phyloP scores from a whole-genome alignment of 2,329 filamentous ascomycete species.

The Botryotinia calthae region DNA sequence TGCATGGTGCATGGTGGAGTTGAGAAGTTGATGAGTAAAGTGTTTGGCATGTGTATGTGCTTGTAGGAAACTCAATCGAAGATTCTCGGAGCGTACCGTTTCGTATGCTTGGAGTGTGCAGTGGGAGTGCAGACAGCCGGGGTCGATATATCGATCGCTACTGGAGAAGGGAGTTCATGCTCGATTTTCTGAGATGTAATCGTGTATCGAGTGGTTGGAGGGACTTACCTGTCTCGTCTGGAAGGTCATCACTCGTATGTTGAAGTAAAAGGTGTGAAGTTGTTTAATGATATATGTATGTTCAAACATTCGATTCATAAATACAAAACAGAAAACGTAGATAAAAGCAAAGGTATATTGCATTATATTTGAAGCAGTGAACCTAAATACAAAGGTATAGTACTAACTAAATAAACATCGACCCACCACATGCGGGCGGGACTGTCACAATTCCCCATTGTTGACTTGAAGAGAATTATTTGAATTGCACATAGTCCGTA shows the following conservation, averaged over 20 bases:
- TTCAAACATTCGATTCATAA: no score
- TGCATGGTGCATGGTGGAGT: no score
- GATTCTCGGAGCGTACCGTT: no score
- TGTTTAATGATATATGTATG: no score
- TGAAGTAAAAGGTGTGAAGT: not conserved
- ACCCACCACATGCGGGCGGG: not conserved
- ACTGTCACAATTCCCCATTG: not conserved
- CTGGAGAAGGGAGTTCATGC: no score
- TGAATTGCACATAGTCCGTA: not conserved
- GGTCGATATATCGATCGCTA: no score
- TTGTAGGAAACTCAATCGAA: no score
- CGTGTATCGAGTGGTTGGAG: rapidly evolving
- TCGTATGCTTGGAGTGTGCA: no score
- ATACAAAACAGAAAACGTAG: not conserved
- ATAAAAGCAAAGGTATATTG: not conserved
- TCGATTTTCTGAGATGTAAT: no score
- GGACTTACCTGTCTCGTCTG: not conserved
- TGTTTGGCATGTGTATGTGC: no score
- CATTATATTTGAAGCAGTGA: not conserved
- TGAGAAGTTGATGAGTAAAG: no score
- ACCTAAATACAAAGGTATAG: not conserved
- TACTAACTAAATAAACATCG: not conserved
- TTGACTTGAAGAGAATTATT: not conserved
- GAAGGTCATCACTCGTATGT: not conserved
- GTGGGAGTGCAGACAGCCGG: no score